Conservation (phyloP, 805 yeast species). For the Zygoascus tannicola region DNA sequence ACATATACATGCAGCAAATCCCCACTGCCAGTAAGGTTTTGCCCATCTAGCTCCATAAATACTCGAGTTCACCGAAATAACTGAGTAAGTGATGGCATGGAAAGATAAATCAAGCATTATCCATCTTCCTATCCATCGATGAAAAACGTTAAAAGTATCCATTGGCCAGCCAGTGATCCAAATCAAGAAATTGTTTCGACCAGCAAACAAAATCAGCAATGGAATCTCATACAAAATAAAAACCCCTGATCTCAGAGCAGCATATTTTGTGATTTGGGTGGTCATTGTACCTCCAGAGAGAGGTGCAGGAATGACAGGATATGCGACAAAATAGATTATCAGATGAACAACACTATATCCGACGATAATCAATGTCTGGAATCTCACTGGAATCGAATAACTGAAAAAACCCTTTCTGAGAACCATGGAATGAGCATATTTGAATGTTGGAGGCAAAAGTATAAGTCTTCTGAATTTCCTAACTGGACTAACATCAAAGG, state of each 20-base stretch:
- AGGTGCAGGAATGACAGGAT: conserved; percentile 6
- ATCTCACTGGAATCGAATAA: conserved; percentile 29
- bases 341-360: conserved; percentile 27
- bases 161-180: conserved; percentile 54
- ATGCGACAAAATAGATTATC: conserved; percentile 18
- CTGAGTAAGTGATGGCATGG: conserved; percentile 49
- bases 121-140: conserved; percentile 52
- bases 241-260: conserved; percentile 35
- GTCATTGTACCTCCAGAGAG: background rate
- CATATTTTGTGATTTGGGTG: conserved; percentile 27
- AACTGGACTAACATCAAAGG: conserved; percentile 9
- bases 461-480: conserved; percentile 14
- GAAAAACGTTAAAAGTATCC: conserved; percentile 52
- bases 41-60: background rate
- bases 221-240: conserved; percentile 40
- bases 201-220: conserved; percentile 47
- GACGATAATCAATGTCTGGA: conserved; percentile 27
- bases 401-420: conserved; percentile 8
- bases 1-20: conserved; percentile 34
- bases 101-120: conserved; percentile 41
- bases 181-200: conserved; percentile 61
- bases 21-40: conserved; percentile 24
- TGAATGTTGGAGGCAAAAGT: conserved; percentile 24
- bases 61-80: background rate
- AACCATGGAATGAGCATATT: conserved; percentile 18